phyloP scores from a whole-genome alignment of 352 stramenopile genomes.

The Phytophthora pseudosyringae region DNA sequence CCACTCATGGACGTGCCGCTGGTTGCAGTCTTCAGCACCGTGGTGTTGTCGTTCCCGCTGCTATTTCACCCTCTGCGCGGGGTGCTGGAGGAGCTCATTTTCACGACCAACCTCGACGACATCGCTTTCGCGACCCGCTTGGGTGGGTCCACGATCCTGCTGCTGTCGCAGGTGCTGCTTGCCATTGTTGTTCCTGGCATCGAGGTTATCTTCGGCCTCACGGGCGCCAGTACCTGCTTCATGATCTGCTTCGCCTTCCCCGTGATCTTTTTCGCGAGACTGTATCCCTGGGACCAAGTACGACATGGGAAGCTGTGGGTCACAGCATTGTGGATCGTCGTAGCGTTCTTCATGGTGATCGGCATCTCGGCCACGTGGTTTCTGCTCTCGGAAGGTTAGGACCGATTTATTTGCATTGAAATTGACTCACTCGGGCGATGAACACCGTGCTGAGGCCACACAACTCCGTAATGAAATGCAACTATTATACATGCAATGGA shows the following conservation, averaged over 20 bases:
- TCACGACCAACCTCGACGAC: conserved; percentile 49
- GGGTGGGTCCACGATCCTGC: conserved; percentile 53
- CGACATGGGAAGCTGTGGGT: conserved; percentile 45
- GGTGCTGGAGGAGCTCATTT: conserved; percentile 67
- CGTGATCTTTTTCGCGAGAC: conserved; percentile 58
- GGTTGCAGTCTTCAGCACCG: conserved; percentile 72
- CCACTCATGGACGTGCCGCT: conserved; percentile 70
- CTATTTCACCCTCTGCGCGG: conserved; percentile 75
- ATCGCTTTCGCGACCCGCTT: conserved; percentile 59
- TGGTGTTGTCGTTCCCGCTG: conserved; percentile 77
- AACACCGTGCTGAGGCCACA: neutral
- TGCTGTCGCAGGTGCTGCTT: conserved; percentile 62
- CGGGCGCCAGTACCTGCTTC: conserved; percentile 69
- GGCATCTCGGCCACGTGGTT: conserved; percentile 38
- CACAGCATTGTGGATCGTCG: conserved; percentile 42
- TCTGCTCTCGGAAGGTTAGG: conserved; percentile 31
- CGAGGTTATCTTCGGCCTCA: conserved; percentile 74
- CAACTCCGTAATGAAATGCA: conserved; percentile 20
- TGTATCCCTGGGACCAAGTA: conserved; percentile 62
- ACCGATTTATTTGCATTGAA: conserved; percentile 9
- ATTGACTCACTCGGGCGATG: neutral
- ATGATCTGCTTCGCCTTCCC: conserved; percentile 84
- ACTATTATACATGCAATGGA: neutral
- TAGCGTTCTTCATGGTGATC: conserved; percentile 46
- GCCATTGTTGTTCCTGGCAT: conserved; percentile 68